Conservation (phyloP, 495 filamentous ascomycete species). For the Neurospora pannonica region DNA sequence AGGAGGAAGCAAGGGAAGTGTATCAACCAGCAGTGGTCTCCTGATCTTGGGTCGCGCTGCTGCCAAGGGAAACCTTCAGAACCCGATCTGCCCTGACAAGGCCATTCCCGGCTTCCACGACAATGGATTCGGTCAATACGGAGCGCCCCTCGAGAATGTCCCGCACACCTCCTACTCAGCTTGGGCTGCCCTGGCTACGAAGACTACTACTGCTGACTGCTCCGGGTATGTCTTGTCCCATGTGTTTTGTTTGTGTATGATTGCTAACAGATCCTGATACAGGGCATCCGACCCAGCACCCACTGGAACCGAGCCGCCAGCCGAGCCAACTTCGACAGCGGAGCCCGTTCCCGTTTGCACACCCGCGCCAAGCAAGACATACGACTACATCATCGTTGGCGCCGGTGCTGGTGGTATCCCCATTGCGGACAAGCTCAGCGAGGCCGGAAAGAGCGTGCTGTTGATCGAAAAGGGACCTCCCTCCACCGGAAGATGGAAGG, state of each 20-base stretch:
- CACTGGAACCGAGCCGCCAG: slow-evolving; percentile 3
- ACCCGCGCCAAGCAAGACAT: slow-evolving; percentile 39
- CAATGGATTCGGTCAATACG: slow-evolving; percentile 31
- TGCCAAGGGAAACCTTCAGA: slow-evolving; percentile 12
- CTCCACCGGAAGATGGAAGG: slow-evolving; percentile 49
- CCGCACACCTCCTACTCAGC: slow-evolving; percentile 35
- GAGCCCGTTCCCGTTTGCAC: slow-evolving; percentile 13
- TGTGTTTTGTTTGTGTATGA: not conserved
- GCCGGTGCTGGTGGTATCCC: slow-evolving; percentile 56
- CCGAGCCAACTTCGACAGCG: not conserved
- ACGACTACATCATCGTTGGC: slow-evolving; percentile 61
- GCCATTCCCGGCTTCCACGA: slow-evolving; percentile 27
- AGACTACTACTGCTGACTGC: slow-evolving; percentile 26
- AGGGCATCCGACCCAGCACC: not conserved
- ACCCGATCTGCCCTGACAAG: slow-evolving; percentile 21
- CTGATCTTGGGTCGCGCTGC: slow-evolving; percentile 22
- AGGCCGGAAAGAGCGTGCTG: slow-evolving; percentile 51
- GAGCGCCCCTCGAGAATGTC: slow-evolving; percentile 32
- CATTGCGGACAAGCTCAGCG: slow-evolving; percentile 52
- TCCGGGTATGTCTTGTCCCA: slow-evolving; percentile 18
- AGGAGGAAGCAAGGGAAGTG: slow-evolving; percentile 11
- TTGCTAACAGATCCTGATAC: not conserved
- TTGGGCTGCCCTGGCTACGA: slow-evolving; percentile 38
- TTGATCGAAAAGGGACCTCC: slow-evolving; percentile 57
- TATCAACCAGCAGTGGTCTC: slow-evolving; percentile 14